Percentiles rank a stretch among this genome's conserved stretches.
phyloP scores from a whole-genome alignment of 345 rosid genomes.

The Gossypium raimondii region DNA sequence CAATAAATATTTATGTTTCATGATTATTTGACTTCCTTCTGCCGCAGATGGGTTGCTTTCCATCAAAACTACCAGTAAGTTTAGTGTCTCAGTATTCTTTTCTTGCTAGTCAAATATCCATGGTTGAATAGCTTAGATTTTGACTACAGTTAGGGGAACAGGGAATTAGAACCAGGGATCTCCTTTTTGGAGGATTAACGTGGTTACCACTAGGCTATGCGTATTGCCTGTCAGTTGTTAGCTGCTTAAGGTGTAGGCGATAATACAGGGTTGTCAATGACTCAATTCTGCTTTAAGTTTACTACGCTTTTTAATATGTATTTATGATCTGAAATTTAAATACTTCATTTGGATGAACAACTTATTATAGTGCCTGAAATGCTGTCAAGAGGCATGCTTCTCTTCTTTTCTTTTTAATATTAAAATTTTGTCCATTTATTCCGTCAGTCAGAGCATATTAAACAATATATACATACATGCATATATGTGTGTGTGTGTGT shows the following conservation, averaged over 20 bases:
- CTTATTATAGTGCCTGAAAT: not conserved
- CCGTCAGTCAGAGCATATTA: not conserved
- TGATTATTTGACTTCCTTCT: slow-evolving; percentile 18
- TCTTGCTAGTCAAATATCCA: not conserved
- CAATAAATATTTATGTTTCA: not conserved
- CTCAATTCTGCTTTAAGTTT: not conserved
- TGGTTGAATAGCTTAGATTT: not conserved
- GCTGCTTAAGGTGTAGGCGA: not conserved
- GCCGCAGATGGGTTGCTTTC: slow-evolving; percentile 77
- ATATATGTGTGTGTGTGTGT: too few relatives aligned
- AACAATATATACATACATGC: not conserved
- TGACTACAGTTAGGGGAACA: not conserved
- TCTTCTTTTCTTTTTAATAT: not conserved
- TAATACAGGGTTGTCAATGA: not conserved
- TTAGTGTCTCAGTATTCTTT: not conserved
- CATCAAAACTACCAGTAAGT: slow-evolving; percentile 71
- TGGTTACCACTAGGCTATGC: not conserved
- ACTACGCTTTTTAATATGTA: not conserved
- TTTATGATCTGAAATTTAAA: not conserved
- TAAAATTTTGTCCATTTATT: not conserved
- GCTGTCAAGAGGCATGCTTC: not conserved
- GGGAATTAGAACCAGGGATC: not conserved
- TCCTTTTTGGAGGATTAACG: not conserved
- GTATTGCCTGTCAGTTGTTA: not conserved
- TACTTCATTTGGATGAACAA: not conserved